Percentiles rank a stretch among this genome's conserved stretches.
Conservation (phyloP, 345 rosid genomes). For the Citrus trifoliata region DNA sequence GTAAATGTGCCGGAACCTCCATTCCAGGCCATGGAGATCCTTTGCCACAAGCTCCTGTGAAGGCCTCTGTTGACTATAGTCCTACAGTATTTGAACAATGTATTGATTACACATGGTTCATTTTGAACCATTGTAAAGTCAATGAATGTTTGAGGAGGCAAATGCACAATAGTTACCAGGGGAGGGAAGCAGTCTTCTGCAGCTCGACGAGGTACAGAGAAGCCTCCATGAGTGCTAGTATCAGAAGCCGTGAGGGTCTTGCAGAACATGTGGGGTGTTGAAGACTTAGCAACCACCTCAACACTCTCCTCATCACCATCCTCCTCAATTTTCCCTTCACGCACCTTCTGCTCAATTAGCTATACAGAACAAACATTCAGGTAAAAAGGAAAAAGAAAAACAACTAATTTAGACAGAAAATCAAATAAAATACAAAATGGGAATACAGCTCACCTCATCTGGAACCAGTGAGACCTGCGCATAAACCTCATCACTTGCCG, state of each 20-base stretch:
- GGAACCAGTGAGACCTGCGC: slow-evolving; percentile 87
- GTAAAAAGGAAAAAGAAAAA: neutral
- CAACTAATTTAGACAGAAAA: neutral
- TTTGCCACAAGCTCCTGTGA: slow-evolving; percentile 97
- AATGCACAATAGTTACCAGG: slow-evolving; percentile 47
- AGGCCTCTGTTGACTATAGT: slow-evolving; percentile 91
- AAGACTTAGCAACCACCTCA: slow-evolving; percentile 57
- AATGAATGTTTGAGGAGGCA: neutral
- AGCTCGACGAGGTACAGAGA: slow-evolving; percentile 98
- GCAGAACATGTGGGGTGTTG: slow-evolving; percentile 94
- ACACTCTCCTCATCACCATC: slow-evolving; percentile 69
- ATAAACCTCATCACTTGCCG: slow-evolving; percentile 83
- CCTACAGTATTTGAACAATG: slow-evolving; percentile 39
- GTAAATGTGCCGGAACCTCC: slow-evolving; percentile 96
- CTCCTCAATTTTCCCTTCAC: slow-evolving; percentile 43
- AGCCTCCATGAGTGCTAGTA: slow-evolving; percentile 99
- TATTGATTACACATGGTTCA: neutral
- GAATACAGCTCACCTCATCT: slow-evolving; percentile 61
- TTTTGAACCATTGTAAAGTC: neutral
- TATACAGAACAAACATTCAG: slow-evolving; percentile 7
- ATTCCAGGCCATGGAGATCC: slow-evolving; percentile 94
- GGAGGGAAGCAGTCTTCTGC: slow-evolving; percentile 99
- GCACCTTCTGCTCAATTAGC: slow-evolving; percentile 59
- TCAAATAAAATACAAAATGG: slow-evolving; percentile 9
- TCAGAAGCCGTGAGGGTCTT: slow-evolving; percentile 99